Evolutionary conservation across 495 filamentous ascomycete species (phyloP), one percentile per base, ranked within the genome.

Genomic region (Bacidia rubella): DNA sequence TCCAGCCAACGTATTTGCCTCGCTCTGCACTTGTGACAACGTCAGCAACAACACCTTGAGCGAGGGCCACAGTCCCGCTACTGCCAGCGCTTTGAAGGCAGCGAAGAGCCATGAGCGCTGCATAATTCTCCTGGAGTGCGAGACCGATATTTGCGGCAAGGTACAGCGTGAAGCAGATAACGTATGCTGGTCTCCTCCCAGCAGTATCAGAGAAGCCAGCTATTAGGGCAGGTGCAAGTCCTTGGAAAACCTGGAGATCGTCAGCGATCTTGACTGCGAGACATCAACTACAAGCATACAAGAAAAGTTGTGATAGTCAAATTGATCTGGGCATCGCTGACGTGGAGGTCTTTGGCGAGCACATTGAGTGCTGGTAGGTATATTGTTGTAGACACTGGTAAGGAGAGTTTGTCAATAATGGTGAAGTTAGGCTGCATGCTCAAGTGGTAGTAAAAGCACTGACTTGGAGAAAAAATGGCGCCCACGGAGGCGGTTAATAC

Each of bases 261-360:
- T 58, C 12, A 54, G 51, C 25, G 11, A 12, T 25, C n/a, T 12
- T 12, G 20, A n/a, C n/a, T 17, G 27, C 25, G 21, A 35, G 9
- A 1, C 39, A 20, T 1, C 2, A 49, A 17, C 11, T 0, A 17
- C 40, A 39, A 21, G 1, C 20, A 56, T 59, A 75, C 69, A 61
- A 75, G 66, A 52, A 74, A 78, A 2, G 69, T 62, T 0, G 71
- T 78, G n/a, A 77, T 57, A 0, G 73, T 76, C 11, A 78, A 57
- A 43, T 76, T 75, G 45, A 77, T 75, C 41, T 65, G 45, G 10
- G 64, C 57, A 1, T 56, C 52, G 11, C 64, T 69, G 11, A 73
- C 68, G 23, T 63, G 43, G 9, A 74, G 56, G 22, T 70, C 68
- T 12, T 59, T 47, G 1, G 68, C 59, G 3, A 78, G 62, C 2